Base-by-base conservation (phyloP, 257 asterid genomes). In the Solanum megistacrolobum region DNA sequence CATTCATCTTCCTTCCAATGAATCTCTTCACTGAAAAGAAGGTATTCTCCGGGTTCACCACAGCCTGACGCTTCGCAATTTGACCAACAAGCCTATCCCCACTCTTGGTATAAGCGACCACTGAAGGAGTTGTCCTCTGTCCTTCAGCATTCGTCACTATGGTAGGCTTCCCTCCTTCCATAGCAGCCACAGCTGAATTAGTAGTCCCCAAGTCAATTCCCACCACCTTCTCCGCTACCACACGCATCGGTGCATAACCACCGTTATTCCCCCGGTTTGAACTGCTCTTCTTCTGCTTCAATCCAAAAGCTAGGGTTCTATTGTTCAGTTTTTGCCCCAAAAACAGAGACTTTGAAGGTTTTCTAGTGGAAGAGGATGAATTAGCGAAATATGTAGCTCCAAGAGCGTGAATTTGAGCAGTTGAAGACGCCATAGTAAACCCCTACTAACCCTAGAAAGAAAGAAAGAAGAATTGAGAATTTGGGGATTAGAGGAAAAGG, bases 101-200 rank as follows among this genome's bases (percentile, higher is more conserved):
- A 36, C 41, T 90, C 92, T 96, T 96, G 2, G 98, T 94, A 83
- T 96, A 96, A 12, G 98, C 98, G 88, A 96, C 98, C 46, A 96
- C 98, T 11, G 98, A 96, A 8, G 98, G 98, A 7, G 98, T 96
- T 10, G 98, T 96, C 35, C 98, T 84, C 92, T 94, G 98, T 27
- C 98, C 98, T 90, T 96, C 98, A 1, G 96, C 96, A 83, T 95
- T 96, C 25, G 98, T 94, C 43, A 96, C 98, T 60, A 96, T 94
- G 6, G 98, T 96, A 11, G 98, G 98, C 91, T 96, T 96, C 66
- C 98, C 98, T 62, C 98, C 98, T 75, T 96, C 98, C 98, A 96
- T 96, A 1, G 98, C 98, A 36, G 98, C 98, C 81, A 96, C 98
- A 0, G 98, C 98, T 1, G 98, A 96, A 75, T 96, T 96, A 9